These are phyloP conservation scores for Hypomyces perniciosus DNA, from an alignment of 2,329 filamentous ascomycete species.

Conservation along the genomic window DNA sequence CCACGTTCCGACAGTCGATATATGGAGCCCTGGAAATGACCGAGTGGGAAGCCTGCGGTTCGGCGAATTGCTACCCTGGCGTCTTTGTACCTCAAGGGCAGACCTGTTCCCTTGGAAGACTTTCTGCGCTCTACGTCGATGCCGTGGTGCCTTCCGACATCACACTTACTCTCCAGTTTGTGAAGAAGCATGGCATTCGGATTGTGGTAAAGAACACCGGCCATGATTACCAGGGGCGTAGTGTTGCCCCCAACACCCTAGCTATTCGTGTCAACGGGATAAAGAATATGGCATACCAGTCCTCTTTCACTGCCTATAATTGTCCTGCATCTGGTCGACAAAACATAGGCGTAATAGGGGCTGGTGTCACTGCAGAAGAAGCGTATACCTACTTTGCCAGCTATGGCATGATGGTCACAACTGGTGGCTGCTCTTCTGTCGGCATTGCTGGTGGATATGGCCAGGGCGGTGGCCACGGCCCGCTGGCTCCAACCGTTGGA, in stretches of 20 bases:
- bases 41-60: constrained; percentile 4
- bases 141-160: background rate
- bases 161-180: background rate
- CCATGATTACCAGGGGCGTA: constrained; percentile 46
- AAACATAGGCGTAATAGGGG: constrained; percentile 2
- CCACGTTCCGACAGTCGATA: background rate
- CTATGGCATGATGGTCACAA: constrained; percentile 22
- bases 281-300: constrained; percentile 31
- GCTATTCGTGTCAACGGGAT: constrained; percentile 43
- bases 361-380: constrained; percentile 1
- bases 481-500: constrained; percentile 44
- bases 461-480: constrained; percentile 50
- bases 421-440: constrained; percentile 41
- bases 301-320: background rate
- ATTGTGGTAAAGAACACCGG: constrained; percentile 44
- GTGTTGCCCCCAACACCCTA: constrained; percentile 44
- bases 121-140: constrained; percentile 1
- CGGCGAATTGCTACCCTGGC: constrained; percentile 7
- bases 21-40: background rate
- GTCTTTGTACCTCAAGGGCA: background rate
- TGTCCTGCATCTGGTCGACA: background rate
- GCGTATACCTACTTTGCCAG: background rate
- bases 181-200: constrained; percentile 34
- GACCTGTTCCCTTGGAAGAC: constrained; percentile 1
- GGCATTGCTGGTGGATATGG: constrained; percentile 51